These are phyloP conservation scores for Clarireedia hainanense DNA, from an alignment of 2,329 filamentous ascomycete genomes.

Conservation along the genomic window DNA sequence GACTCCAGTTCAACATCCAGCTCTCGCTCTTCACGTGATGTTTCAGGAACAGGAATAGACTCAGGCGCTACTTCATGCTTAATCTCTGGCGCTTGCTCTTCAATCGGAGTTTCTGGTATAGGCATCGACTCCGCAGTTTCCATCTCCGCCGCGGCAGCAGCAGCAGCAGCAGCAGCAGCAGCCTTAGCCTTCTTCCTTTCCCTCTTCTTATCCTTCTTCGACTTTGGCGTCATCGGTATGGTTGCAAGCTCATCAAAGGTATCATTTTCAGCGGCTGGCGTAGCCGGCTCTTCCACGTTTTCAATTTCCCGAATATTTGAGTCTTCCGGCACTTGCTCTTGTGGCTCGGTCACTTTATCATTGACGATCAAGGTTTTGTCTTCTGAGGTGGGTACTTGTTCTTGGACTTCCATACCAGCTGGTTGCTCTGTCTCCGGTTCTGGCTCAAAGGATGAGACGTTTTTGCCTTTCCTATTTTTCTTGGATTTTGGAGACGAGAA, in stretches of 20 bases:
- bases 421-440: not conserved
- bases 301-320: not conserved
- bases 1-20: too few relatives aligned
- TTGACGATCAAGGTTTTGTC: not conserved
- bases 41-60: too few relatives aligned
- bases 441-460: conserved; percentile 3
- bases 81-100: too few relatives aligned
- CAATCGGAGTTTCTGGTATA: too few relatives aligned
- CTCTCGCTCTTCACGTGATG: too few relatives aligned
- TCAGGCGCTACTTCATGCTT: too few relatives aligned
- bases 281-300: not conserved
- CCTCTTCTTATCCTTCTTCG: not conserved
- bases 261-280: not conserved
- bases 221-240: not conserved
- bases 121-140: too few relatives aligned
- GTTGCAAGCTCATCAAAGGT: not conserved
- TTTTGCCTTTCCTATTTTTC: conserved; percentile 16
- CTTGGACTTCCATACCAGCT: not conserved
- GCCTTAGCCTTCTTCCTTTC: not conserved
- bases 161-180: too few relatives aligned
- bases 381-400: not conserved
- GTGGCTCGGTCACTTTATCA: not conserved
- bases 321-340: not conserved
- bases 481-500: conserved; percentile 13
- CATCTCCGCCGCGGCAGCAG: too few relatives aligned